Percentiles rank a stretch among this genome's conserved stretches.
Evolutionary conservation across 345 rosid genomes (phyloP).

Genomic region (Rhodomyrtus tomentosa): DNA sequence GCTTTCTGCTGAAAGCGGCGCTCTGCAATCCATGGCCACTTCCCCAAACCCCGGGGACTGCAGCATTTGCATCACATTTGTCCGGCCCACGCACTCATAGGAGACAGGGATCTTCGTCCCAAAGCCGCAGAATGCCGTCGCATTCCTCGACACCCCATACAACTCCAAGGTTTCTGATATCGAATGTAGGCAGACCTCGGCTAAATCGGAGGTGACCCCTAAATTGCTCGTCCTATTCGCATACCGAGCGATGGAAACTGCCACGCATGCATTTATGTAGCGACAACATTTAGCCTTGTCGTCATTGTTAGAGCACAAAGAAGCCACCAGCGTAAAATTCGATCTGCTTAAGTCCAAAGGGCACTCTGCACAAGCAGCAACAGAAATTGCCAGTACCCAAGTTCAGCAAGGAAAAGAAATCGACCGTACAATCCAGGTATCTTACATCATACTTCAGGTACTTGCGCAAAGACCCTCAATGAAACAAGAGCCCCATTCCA

Average conservation of each 20-base stretch:
- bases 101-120: slow-evolving; percentile 77
- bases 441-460: background rate
- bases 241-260: slow-evolving; percentile 61
- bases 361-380: slow-evolving; percentile 43
- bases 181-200: slow-evolving; percentile 44
- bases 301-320: slow-evolving; percentile 46
- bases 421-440: background rate
- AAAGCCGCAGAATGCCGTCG: slow-evolving; percentile 65
- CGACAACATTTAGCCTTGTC: slow-evolving; percentile 86
- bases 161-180: slow-evolving; percentile 62
- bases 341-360: slow-evolving; percentile 72
- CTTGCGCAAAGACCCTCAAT: background rate
- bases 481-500: background rate
- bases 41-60: slow-evolving; percentile 49
- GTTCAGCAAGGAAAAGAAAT: background rate
- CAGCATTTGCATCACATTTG: slow-evolving; percentile 69
- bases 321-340: slow-evolving; percentile 68
- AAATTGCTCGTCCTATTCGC: slow-evolving; percentile 61
- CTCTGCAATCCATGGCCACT: slow-evolving; percentile 51
- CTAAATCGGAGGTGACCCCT: slow-evolving; percentile 46
- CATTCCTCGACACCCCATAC: slow-evolving; percentile 74
- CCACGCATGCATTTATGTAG: slow-evolving; percentile 79
- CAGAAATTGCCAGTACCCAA: background rate
- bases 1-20: slow-evolving; percentile 40
- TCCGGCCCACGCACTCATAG: slow-evolving; percentile 62